Evolutionary conservation across 345 rosid species (phyloP).

Genomic region (Geranium rotundifolium): DNA sequence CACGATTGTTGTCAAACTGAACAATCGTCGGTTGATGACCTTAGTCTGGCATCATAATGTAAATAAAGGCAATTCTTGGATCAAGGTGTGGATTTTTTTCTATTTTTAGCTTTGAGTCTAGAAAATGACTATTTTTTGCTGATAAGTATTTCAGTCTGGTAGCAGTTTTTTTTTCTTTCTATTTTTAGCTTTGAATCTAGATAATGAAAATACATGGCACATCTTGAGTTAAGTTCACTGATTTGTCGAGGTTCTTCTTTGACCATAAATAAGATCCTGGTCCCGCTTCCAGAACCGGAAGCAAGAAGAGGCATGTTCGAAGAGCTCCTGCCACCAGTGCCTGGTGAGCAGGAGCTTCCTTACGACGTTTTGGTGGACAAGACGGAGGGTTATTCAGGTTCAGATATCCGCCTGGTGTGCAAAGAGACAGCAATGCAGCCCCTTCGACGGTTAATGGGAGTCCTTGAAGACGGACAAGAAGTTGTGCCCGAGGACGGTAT

Average conservation of each 20-base stretch:
- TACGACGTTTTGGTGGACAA: conserved; percentile 62
- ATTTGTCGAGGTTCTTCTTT: conserved; percentile 12
- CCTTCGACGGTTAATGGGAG: conserved; percentile 55
- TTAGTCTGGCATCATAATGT: too few species aligned
- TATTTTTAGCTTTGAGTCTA: too few species aligned
- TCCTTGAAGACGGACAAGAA: conserved; percentile 53
- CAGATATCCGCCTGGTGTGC: conserved; percentile 79
- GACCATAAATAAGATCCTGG: conserved; percentile 62
- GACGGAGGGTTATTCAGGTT: conserved; percentile 82
- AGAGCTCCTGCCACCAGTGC: conserved; percentile 52
- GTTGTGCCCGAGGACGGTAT: conserved; percentile 74
- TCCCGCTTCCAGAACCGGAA: conserved; percentile 90
- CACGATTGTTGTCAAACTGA: too few species aligned
- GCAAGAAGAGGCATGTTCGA: conserved; percentile 91
- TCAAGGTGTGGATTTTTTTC: too few species aligned
- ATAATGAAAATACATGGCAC: too few species aligned
- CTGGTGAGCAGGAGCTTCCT: conserved; percentile 54
- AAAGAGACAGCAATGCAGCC: conserved; percentile 99
- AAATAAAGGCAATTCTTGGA: too few species aligned
- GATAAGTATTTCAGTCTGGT: too few species aligned
- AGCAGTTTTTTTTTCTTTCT: too few species aligned
- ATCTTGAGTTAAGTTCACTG: background rate
- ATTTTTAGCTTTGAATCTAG: too few species aligned
- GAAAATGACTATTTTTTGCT: too few species aligned
- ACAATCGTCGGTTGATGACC: too few species aligned